Percentiles rank a stretch among this genome's conserved stretches.
Conservation (phyloP, 225 moss, liverwort and hornwort species). For the Ulota crispa region DNA sequence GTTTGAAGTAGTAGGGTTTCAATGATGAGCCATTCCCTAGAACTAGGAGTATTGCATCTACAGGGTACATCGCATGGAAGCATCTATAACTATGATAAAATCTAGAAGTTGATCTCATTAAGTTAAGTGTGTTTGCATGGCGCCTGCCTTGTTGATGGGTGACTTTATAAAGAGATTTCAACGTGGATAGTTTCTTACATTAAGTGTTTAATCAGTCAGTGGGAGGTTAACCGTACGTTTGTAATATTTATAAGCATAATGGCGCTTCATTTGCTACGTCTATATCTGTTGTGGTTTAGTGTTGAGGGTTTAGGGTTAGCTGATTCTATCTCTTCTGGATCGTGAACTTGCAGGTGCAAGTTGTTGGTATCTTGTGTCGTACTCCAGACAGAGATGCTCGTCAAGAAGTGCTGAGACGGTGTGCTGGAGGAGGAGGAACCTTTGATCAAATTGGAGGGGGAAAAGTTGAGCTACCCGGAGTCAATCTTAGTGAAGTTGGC, state of each 20-base stretch:
- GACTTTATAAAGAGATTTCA: neutral
- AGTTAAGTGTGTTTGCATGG: neutral
- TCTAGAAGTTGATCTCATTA: neutral
- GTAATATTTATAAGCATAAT: neutral
- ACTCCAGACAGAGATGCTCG: slow-evolving; percentile 83
- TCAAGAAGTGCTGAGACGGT: slow-evolving; percentile 92
- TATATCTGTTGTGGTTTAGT: neutral
- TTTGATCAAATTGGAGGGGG: slow-evolving; percentile 79
- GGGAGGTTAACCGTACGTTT: neutral
- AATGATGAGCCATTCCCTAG: neutral
- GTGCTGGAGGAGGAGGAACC: slow-evolving; percentile 94
- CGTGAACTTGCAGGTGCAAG: slow-evolving; percentile 67
- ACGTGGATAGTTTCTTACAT: neutral
- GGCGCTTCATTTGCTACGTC: neutral
- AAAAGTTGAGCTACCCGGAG: slow-evolving; percentile 68
- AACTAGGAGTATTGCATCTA: neutral
- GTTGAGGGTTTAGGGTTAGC: neutral
- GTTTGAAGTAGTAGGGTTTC: neutral
- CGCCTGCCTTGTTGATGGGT: neutral
- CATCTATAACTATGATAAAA: neutral
- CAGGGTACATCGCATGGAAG: neutral
- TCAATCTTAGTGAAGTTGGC: slow-evolving; percentile 72
- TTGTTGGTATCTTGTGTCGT: slow-evolving; percentile 85
- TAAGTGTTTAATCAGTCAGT: neutral
- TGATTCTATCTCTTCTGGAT: slow-evolving; percentile 12